Conservation (phyloP, 495 filamentous ascomycete species). For the Trichoderma virens region DNA sequence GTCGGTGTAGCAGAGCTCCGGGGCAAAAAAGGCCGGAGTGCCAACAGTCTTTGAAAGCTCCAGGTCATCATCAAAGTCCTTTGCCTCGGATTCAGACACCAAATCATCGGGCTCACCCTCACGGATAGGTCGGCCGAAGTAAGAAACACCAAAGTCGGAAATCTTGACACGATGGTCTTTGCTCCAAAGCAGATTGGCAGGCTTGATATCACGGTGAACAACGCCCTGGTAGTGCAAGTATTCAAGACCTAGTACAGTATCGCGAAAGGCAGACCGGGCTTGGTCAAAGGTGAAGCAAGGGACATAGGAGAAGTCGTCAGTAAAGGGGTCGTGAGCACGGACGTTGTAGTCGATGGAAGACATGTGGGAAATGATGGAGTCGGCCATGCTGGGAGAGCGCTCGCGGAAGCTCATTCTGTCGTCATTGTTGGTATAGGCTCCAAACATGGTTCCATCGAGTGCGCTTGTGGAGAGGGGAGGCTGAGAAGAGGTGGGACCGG, state of each 20-base stretch:
- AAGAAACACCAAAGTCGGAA: slow-evolving; percentile 98
- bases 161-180: slow-evolving; percentile 86
- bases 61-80: slow-evolving; percentile 79
- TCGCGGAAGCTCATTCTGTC: slow-evolving; percentile 45
- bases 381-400: slow-evolving; percentile 53
- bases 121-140: slow-evolving; percentile 76
- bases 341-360: slow-evolving; percentile 43
- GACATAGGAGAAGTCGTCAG: slow-evolving; percentile 84
- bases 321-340: slow-evolving; percentile 48
- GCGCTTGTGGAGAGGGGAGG: slow-evolving; percentile 35
- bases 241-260: slow-evolving; percentile 88
- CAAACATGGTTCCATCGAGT: slow-evolving; percentile 70
- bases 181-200: slow-evolving; percentile 90
- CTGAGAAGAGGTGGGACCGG: slow-evolving; percentile 39
- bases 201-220: slow-evolving; percentile 97
- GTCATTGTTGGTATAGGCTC: slow-evolving; percentile 42
- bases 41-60: slow-evolving; percentile 97
- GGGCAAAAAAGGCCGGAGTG: slow-evolving; percentile 95
- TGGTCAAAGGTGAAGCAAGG: slow-evolving; percentile 82
- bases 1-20: slow-evolving; percentile 89
- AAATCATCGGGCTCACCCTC: slow-evolving; percentile 71
- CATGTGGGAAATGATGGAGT: slow-evolving; percentile 55
- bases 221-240: slow-evolving; percentile 96
- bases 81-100: slow-evolving; percentile 73
- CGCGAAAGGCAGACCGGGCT: slow-evolving; percentile 81